phyloP scores from a whole-genome alignment of 2,329 filamentous ascomycete species.

The Cordyceps javanica region DNA sequence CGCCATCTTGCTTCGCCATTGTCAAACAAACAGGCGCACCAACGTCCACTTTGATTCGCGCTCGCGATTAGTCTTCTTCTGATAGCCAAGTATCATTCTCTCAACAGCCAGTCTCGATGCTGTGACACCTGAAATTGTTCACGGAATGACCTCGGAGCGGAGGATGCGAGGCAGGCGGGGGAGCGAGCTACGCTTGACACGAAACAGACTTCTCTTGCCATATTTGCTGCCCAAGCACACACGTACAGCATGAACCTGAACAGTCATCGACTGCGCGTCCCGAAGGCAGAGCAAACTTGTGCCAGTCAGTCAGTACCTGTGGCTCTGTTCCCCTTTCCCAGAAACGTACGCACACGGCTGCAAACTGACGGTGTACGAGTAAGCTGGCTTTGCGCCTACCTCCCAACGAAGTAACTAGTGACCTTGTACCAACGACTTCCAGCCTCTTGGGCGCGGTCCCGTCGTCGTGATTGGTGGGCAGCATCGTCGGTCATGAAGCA shows the following conservation, averaged over 20 bases:
- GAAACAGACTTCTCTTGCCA: not conserved
- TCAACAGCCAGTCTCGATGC: not conserved
- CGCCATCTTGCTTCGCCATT: not conserved
- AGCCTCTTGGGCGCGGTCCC: too few species aligned
- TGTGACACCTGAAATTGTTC: not conserved
- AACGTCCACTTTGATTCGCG: not conserved
- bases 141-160: not conserved
- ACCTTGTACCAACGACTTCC: too few species aligned
- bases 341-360: not conserved
- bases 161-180: not conserved
- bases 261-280: not conserved
- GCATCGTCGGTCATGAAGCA: not conserved
- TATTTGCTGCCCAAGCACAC: slow-evolving; percentile 5
- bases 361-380: not conserved
- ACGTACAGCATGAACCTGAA: not conserved
- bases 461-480: not conserved
- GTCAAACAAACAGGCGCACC: not conserved
- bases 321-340: not conserved
- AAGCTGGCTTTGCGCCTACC: not conserved
- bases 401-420: not conserved
- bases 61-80: not conserved
- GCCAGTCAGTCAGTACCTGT: not conserved
- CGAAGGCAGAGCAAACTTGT: not conserved
- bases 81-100: not conserved
- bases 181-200: not conserved